Conservation (phyloP, 139 green algal species). For the Desmodesmus armatus region DNA sequence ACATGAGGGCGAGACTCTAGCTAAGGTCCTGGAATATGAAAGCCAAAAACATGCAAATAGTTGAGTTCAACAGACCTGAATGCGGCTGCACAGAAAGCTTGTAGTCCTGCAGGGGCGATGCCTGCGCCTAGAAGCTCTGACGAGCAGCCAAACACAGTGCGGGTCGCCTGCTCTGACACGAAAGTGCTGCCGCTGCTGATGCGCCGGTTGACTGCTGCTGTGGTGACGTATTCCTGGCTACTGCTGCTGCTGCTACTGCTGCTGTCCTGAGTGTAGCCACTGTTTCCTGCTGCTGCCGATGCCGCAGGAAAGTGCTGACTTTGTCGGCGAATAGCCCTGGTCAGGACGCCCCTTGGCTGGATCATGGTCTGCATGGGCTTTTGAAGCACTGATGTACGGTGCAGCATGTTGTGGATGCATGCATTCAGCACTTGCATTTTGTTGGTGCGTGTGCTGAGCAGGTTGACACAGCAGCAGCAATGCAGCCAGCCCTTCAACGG, state of each 20-base stretch:
- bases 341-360: background rate
- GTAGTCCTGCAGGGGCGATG: background rate
- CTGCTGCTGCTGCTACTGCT: background rate
- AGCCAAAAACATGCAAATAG: background rate
- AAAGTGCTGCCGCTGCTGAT: conserved; percentile 21
- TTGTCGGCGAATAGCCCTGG: background rate
- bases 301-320: background rate
- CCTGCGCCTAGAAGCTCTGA: conserved; percentile 1
- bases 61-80: background rate
- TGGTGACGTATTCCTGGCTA: background rate
- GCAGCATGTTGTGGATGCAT: background rate
- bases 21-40: background rate
- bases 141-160: conserved; percentile 20
- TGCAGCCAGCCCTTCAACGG: no score
- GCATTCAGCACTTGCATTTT: background rate
- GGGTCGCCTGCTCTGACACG: conserved; percentile 8
- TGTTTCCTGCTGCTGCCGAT: background rate
- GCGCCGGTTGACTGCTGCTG: background rate
- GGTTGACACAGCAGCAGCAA: background rate
- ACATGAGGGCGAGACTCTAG: no score
- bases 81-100: conserved; percentile 9
- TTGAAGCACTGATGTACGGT: background rate
- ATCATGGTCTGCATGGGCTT: background rate
- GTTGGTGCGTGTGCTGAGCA: background rate
- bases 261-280: background rate